phyloP scores from a whole-genome alignment of 495 filamentous ascomycete genomes.

The Penicillium cinerascens region DNA sequence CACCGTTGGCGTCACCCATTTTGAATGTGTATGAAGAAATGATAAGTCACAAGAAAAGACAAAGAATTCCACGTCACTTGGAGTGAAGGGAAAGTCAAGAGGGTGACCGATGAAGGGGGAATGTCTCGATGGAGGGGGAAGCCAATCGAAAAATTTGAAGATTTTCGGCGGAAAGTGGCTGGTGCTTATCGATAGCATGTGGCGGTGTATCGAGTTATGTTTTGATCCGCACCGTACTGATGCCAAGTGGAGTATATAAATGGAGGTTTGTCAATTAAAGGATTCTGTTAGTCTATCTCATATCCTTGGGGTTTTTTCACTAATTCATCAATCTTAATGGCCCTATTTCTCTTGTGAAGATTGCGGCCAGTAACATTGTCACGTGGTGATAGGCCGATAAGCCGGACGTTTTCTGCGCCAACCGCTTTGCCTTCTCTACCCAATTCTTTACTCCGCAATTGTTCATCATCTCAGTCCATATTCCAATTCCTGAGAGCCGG shows the following conservation, averaged over 20 bases:
- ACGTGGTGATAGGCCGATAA: slow-evolving; percentile 25
- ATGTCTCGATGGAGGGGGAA: slow-evolving; percentile 25
- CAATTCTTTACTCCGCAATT: neutral
- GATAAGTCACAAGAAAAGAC: slow-evolving; percentile 10
- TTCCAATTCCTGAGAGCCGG: neutral
- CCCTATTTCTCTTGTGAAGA: neutral
- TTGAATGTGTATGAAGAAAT: slow-evolving; percentile 22
- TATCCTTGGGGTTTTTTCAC: neutral
- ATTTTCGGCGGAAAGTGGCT: slow-evolving; percentile 34
- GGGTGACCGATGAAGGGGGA: slow-evolving; percentile 16
- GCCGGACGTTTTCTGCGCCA: slow-evolving; percentile 2
- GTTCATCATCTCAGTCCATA: neutral
- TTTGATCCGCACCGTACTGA: neutral
- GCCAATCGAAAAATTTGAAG: slow-evolving; percentile 27
- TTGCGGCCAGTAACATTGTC: neutral
- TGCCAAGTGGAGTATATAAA: neutral
- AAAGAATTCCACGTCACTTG: slow-evolving; percentile 14
- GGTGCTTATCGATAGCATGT: slow-evolving; percentile 42
- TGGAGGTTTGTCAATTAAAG: neutral
- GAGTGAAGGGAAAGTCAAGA: slow-evolving; percentile 14
- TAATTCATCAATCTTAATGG: neutral
- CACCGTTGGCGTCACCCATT: slow-evolving; percentile 55
- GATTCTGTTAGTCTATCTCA: neutral
- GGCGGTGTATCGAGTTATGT: slow-evolving; percentile 13
- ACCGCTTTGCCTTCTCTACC: neutral